Conservation (phyloP, 768 basidiomycete genomes). For the Ramaria rubella region DNA sequence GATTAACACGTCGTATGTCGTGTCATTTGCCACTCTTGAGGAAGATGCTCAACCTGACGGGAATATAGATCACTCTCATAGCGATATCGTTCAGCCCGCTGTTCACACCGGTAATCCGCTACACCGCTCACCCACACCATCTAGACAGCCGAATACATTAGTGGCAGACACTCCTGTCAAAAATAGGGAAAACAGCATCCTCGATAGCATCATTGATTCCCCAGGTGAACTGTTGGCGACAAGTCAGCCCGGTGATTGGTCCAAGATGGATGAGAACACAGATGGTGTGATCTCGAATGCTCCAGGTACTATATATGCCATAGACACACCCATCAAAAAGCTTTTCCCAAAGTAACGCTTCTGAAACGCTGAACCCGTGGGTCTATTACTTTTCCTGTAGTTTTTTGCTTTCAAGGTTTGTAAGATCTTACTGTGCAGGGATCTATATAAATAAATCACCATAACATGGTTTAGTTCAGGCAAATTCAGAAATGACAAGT, state of each 20-base stretch:
- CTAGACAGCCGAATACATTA: background rate
- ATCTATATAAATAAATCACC: background rate
- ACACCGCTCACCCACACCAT: background rate
- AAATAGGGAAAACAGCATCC: background rate
- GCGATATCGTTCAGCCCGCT: background rate
- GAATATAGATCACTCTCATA: background rate
- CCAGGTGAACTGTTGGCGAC: background rate
- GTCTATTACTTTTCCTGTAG: no score
- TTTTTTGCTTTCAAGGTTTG: no score
- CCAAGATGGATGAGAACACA: background rate
- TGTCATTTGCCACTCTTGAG: background rate
- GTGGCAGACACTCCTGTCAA: conserved; percentile 7
- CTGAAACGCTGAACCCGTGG: no score
- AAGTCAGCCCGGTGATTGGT: background rate
- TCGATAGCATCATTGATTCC: background rate
- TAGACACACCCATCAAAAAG: no score
- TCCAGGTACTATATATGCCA: background rate
- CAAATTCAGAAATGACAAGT: no score
- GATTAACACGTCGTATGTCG: background rate
- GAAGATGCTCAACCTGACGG: no score
- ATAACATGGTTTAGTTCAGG: no score
- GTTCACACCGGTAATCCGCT: background rate
- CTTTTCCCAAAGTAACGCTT: no score
- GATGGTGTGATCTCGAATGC: background rate
- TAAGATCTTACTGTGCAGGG: no score